Evolutionary conservation across 2,329 filamentous ascomycete species (phyloP).

Genomic region (Colletotrichum lupini): DNA sequence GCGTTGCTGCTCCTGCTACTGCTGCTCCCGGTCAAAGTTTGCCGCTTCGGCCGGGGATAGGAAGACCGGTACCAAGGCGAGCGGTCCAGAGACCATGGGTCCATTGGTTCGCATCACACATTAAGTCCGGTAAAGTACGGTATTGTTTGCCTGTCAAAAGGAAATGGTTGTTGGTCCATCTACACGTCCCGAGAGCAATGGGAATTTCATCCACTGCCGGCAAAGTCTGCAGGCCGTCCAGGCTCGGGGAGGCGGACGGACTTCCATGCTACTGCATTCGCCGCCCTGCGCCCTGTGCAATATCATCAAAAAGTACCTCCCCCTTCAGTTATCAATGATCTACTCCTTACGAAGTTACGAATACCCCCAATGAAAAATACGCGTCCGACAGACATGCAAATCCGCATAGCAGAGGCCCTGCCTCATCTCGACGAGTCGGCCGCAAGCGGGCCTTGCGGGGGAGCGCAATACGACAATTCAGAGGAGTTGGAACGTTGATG

Average conservation of each 20-base stretch:
- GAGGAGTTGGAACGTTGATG: constrained; percentile 1
- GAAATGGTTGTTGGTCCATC: not conserved
- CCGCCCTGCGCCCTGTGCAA: not conserved
- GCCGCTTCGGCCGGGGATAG: constrained; percentile 16
- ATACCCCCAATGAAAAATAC: not conserved
- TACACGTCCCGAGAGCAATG: not conserved
- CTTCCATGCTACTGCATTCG: not conserved
- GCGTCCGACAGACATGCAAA: not conserved
- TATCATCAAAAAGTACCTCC: not conserved
- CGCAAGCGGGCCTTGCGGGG: constrained; percentile 17
- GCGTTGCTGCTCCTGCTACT: not conserved
- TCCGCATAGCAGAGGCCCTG: constrained; percentile 13
- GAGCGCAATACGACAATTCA: constrained; percentile 10
- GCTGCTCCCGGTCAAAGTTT: not conserved
- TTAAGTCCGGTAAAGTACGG: not conserved
- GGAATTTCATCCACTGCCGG: constrained; percentile 5
- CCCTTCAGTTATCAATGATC: not conserved
- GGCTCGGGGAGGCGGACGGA: not conserved
- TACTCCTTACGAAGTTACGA: not conserved
- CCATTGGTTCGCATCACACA: not conserved
- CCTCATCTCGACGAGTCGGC: constrained; percentile 12
- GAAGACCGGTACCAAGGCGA: constrained; percentile 1
- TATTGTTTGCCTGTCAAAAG: not conserved
- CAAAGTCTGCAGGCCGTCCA: not conserved
- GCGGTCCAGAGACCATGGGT: not conserved